A percentile compares a stretch with the other conserved stretches of the same genome.
Conservation (phyloP, 148 eudicot genomes). For the Diospyros lotus region DNA sequence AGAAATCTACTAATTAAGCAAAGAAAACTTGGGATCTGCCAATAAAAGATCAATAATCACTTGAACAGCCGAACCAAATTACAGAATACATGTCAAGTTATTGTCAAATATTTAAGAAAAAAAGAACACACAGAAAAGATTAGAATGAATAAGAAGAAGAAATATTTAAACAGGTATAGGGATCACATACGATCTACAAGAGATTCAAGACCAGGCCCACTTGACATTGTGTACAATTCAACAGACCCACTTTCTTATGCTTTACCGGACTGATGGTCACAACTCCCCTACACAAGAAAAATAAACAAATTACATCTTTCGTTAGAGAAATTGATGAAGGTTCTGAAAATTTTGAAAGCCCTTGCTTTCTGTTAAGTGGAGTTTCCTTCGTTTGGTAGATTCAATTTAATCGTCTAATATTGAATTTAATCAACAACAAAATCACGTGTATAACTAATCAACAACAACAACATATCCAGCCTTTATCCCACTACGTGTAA, state of each 20-base stretch:
- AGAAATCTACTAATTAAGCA: neutral
- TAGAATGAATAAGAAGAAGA: neutral
- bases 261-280: neutral
- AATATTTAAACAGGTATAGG: conserved; percentile 9
- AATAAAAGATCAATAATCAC: neutral
- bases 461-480: no score
- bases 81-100: neutral
- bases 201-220: conserved; percentile 73
- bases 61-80: neutral
- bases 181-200: conserved; percentile 78
- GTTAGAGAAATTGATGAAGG: neutral
- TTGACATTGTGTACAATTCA: conserved; percentile 44
- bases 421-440: neutral
- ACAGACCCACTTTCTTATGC: conserved; percentile 11
- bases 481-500: no score
- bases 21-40: neutral
- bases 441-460: no score
- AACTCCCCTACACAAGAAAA: conserved; percentile 1
- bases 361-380: no score
- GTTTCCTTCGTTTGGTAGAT: no score
- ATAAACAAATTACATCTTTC: neutral
- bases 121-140: neutral
- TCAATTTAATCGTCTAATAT: neutral
- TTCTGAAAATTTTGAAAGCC: neutral
- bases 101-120: neutral